phyloP scores from a whole-genome alignment of 768 basidiomycete genomes.

The Tricholoma terreum region DNA sequence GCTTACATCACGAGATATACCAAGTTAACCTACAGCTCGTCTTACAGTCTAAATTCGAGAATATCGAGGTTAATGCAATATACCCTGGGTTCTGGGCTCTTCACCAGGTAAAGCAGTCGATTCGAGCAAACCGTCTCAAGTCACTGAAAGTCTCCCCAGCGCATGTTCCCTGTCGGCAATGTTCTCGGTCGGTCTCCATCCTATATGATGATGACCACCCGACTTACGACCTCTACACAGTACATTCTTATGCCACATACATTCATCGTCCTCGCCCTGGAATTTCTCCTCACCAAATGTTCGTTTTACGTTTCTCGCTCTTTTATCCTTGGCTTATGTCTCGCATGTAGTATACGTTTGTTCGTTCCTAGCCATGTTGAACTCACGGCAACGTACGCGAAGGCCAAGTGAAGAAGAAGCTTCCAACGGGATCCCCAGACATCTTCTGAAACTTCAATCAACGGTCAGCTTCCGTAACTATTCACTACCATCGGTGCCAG shows the following conservation, averaged over 20 bases:
- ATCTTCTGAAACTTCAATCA: constrained; percentile 11
- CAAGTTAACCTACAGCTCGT: not conserved
- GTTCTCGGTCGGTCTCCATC: constrained; percentile 33
- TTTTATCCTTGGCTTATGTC: not conserved
- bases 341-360: constrained; percentile 40
- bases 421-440: constrained; percentile 10
- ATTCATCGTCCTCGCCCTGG: constrained; percentile 40
- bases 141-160: constrained; percentile 18
- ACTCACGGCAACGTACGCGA: constrained; percentile 34
- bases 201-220: not conserved
- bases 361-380: constrained; percentile 46
- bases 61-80: constrained; percentile 33
- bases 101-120: constrained; percentile 17
- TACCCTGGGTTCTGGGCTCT: constrained; percentile 22
- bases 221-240: constrained; percentile 17
- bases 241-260: constrained; percentile 43
- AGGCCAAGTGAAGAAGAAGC: constrained; percentile 7
- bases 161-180: constrained; percentile 44
- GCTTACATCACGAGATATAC: not conserved
- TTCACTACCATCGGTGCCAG: too few species aligned
- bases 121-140: not conserved
- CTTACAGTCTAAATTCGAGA: constrained; percentile 25
- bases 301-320: constrained; percentile 10
- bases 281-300: constrained; percentile 45
- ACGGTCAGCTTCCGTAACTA: constrained; percentile 5